These are phyloP conservation scores for Kentomonas sorsogonicus DNA, from an alignment of 208 protist genomes.

Conservation along the genomic window DNA sequence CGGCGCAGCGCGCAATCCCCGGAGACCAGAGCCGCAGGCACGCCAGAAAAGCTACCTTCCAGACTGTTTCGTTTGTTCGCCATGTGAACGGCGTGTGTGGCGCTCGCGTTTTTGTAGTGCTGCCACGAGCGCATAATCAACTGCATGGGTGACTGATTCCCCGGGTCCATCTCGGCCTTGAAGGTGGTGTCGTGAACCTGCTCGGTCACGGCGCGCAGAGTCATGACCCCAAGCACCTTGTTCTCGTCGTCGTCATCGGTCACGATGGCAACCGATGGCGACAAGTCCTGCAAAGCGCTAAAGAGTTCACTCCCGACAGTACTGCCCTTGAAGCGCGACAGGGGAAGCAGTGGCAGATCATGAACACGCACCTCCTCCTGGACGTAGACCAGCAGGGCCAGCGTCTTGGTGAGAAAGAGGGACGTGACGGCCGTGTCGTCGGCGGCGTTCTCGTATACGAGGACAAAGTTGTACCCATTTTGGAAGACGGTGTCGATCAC, in stretches of 20 bases:
- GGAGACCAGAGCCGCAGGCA: conserved; percentile 8
- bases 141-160: conserved; percentile 36
- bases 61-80: conserved; percentile 14
- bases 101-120: too few species aligned
- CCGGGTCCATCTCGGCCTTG: conserved; percentile 53
- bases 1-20: too few species aligned
- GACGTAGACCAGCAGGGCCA: conserved; percentile 53
- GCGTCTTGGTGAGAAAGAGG: conserved; percentile 48
- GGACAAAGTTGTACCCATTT: conserved; percentile 51
- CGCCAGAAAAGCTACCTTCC: conserved; percentile 16
- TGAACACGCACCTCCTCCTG: conserved; percentile 26
- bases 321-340: conserved; percentile 31
- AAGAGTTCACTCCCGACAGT: conserved; percentile 46
- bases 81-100: conserved; percentile 23
- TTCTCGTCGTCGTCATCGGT: conserved; percentile 15
- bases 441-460: conserved; percentile 42
- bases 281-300: conserved; percentile 34
- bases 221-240: conserved; percentile 41
- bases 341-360: conserved; percentile 41
- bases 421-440: conserved; percentile 37
- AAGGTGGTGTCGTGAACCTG: conserved; percentile 56
- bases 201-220: conserved; percentile 50
- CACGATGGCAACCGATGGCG: conserved; percentile 34
- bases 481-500: conserved; percentile 36
- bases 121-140: conserved; percentile 51